Base-by-base conservation (phyloP, 257 asterid species). In the Solanum gracilifrons region DNA sequence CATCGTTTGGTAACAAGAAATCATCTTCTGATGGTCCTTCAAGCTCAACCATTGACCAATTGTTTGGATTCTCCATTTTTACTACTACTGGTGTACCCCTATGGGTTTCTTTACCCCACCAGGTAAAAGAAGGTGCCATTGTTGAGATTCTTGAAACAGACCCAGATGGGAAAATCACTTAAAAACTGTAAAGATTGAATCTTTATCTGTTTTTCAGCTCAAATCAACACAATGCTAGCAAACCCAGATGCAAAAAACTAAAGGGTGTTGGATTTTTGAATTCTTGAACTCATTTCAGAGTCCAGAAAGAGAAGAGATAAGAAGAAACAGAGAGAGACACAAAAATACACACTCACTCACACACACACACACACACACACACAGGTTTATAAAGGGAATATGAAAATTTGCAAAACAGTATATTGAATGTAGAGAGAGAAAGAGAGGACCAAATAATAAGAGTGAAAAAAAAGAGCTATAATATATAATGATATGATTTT, bases 1-100 rank as follows among this genome's bases (percentile, higher is more conserved):
- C 74, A 18, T 41, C 85, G 83, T 89, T 32, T 93, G 69, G 37
- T 93, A 91, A 89, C 62, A 94, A 76, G 87, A 94, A 95, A 41
- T 96, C 98, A 6, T 93, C 98, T 37, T 95, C 97, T 0, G 96
- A 93, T 1, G 98, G 92, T 10, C 93, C 92, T 90, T 95, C 96
- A 0, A 96, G 93, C 90, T 96, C 99, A 89, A 94, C 98, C 98
- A 96, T 96, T 9, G 99, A 94, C 99, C 99, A 96, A 90, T 96
- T 96, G 89, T 94, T 96, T 0, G 98, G 98, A 90, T 93, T 96
- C 91, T 96, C 99, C 98, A 95, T 96, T 85, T 95, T 96, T 75
- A 96, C 98, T 13, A 96, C 97, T 20, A 96, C 98, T 3, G 98
- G 98, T 4, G 98, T 95, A 3, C 98, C 98, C 43, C 94, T 91